Evolutionary conservation across 2,329 filamentous ascomycete genomes (phyloP), one percentile per base, ranked within the genome.

Genomic region (Aspergillus caelatus): DNA sequence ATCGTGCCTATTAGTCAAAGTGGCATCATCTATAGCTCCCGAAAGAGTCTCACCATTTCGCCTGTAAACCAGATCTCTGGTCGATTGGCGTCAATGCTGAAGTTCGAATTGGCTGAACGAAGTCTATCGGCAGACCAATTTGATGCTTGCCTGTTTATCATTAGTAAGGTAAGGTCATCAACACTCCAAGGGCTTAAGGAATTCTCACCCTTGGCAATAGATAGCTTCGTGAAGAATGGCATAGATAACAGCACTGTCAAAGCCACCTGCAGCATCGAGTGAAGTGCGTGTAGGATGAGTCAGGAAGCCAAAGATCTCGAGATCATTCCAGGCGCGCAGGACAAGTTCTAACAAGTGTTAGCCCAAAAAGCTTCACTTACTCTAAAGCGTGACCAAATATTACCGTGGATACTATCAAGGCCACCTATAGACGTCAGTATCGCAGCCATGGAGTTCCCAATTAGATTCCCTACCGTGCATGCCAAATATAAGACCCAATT

Each of bases 211-310:
- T 76, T 91, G 87, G 75, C 91, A 94, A 82, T 97, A 98, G 69
- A 94, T 90, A 9, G 91, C 84, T 78, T 98, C 94, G 74, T 98
- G 94, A 3, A 97, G 81, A 45, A 97, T 83, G 28, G 91, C 90
- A 75, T 97, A 98, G 64, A 97, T 87, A 61, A 94, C 88, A 68
- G 89, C 88, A 46, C 87, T 85, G 72, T 97, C 93, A 72, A 93
- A 93, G 2, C 84, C 82, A 2, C 89, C 84, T 58, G 86, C 85
- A 23, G 83, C 78, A 75, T 96, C 93, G 28, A 97, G 81, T 0
- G 84, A 81, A 4, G 86, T 81, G 4, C 97, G 84, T 0, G 91
- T 91, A 0, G 89, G 87, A 21, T 88, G 85, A 0, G 90, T 93
- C 64, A 97, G 80, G 69, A 89, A 87, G n/a, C 89, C 89, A 63